Base-by-base conservation (phyloP, 768 basidiomycete genomes). In the Termitomyces sp. region DNA sequence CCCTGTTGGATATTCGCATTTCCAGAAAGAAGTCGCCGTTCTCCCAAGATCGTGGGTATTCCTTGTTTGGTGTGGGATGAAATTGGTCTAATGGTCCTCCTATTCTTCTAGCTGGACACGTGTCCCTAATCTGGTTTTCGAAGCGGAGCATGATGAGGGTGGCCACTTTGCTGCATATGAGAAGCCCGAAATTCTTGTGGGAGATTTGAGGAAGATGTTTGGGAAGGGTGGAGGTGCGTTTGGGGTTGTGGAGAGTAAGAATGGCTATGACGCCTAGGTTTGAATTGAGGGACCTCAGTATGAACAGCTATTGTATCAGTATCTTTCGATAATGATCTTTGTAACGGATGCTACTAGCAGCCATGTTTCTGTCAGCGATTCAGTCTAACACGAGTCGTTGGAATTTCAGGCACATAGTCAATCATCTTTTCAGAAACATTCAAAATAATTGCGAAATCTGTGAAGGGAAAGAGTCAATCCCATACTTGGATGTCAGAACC, bases 141-240 rank as follows among this genome's bases (percentile, higher is more conserved):
- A 79, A 59, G 68, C 74, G 4, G 69, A 75, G 16, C 84, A 86
- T 50, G 69, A 71, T 1, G 64, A 64, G 6, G 84, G 85, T 5
- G 84, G 85, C 1, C 85, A 86, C 65, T 86, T 87, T 63, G 80
- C 83, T 10, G 76, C 84, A 0, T 64, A 77, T 58, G 84, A 86
- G 60, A 67, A 62, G 42, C 83, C 85, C 0, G 70, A 76, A 4
- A 66, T 67, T 3, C 70, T 87, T 16, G 83, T 72, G 0, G 71
- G 61, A 1, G 85, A 84, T 61, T 48, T 86, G 46, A 69, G 78
- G 31, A 77, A 72, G 61, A 85, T 85, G 82, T 86, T 84, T 66
- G 77, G 77, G 37, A 78, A 71, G 56, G 77, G 73, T 10, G 80
- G 82, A 0, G 75, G 75, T 34, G 81, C 80, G 2, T 79, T 73